phyloP scores from a whole-genome alignment of 306 rosid species.

The Prunus armeniaca region DNA sequence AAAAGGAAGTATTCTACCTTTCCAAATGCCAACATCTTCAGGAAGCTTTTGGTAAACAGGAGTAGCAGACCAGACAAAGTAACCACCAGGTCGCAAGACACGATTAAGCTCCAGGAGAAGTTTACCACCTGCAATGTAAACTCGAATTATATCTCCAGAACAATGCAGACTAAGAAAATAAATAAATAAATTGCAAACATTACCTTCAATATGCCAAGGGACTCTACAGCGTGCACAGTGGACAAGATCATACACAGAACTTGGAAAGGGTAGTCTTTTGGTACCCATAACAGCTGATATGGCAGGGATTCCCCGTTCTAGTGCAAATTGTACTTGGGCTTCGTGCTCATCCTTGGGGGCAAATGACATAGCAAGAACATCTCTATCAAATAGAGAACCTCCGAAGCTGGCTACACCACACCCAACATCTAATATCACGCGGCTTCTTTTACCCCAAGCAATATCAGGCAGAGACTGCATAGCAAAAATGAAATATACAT shows the following conservation, averaged over 20 bases:
- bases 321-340: slow-evolving; percentile 90
- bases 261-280: slow-evolving; percentile 70
- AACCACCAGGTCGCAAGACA: slow-evolving; percentile 85
- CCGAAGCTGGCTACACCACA: slow-evolving; percentile 96
- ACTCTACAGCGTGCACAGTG: slow-evolving; percentile 98
- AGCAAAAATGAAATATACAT: slow-evolving; percentile 13
- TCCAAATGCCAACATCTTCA: slow-evolving; percentile 73
- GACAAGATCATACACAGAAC: slow-evolving; percentile 72
- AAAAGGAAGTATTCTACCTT: slow-evolving; percentile 39
- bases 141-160: slow-evolving; percentile 16
- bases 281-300: slow-evolving; percentile 78
- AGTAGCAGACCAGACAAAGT: slow-evolving; percentile 95
- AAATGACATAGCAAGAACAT: slow-evolving; percentile 76
- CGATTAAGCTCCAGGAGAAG: slow-evolving; percentile 83
- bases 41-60: slow-evolving; percentile 80
- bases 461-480: slow-evolving; percentile 65
- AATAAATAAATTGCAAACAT: not conserved
- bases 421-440: slow-evolving; percentile 81
- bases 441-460: slow-evolving; percentile 86
- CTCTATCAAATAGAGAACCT: slow-evolving; percentile 76
- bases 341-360: slow-evolving; percentile 95
- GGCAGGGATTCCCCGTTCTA: slow-evolving; percentile 91
- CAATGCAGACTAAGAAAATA: not conserved
- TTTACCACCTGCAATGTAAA: slow-evolving; percentile 60
- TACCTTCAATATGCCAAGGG: slow-evolving; percentile 95